These are phyloP conservation scores for rapeseed (Brassica napus) DNA, from an alignment of 345 rosid species.

Conservation along the genomic window Da-Ae NC_063436.1:7619501-7620000, in stretches of 20 bases:
- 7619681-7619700: slow-evolving; percentile 81
- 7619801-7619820: slow-evolving; percentile 90
- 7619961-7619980: slow-evolving; percentile 15
- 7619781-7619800: slow-evolving; percentile 87
- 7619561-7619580: slow-evolving; percentile 89
- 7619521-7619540: slow-evolving; percentile 96
- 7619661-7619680: slow-evolving; percentile 24
- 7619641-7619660: slow-evolving; percentile 15
- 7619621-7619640: slow-evolving; percentile 21
- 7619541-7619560: slow-evolving; percentile 96
- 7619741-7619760: slow-evolving; percentile 99
- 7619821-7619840: slow-evolving; percentile 85
- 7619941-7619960: slow-evolving; percentile 1
- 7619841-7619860: slow-evolving; percentile 90
- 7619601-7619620: slow-evolving; percentile 72
- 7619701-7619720: slow-evolving; percentile 78
- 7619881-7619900: slow-evolving; percentile 17
- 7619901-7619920: slow-evolving; percentile 8
- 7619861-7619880: slow-evolving; percentile 52
- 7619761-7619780: slow-evolving; percentile 91
- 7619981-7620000: neutral
- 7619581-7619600: slow-evolving; percentile 76
- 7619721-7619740: slow-evolving; percentile 97
- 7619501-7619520: slow-evolving; percentile 96
- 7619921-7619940: neutral